Evolutionary conservation across 768 basidiomycete genomes (phyloP), one percentile per base, ranked within the genome.

Genomic region (Phylloporus sp.): DNA sequence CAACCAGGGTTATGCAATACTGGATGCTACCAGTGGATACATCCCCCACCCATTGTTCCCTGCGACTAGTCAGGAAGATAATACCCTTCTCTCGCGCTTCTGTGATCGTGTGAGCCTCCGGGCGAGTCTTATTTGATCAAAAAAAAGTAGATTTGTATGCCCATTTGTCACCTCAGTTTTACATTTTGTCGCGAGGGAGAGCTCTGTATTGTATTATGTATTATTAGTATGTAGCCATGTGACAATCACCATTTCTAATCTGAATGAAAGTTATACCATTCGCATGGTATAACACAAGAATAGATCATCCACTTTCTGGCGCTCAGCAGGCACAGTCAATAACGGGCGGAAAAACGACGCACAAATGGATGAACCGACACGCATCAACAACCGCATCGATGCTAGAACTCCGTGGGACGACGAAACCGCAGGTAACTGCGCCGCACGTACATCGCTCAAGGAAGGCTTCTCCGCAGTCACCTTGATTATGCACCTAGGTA

Each of bases 21-120:
- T 68, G 3, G 61, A 70, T 15, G 40, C 39, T 9, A n/a, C 46
- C 4, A 40, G 42, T 16, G 67, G 67, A 18, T 70, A 62, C 23
- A 24, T 70, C 13, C 53, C 59, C 26, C 53, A 68, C 20, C 51
- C 53, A 10, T 38, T 52, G 10, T 18, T 58, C 13, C 39, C 52
- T 6, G 18, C 3, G n/a, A 23, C 58, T 18, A 24, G 20, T 22
- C 15, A 56, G 12, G 62, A 65, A 24, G 63, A 65, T 5, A 40
- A 47, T 8, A 45, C 54, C 27, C 6, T 2, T 28, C 56, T 50
- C 32, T 20, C 43, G 45, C 54, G 52, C 5, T 52, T 65, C 34
- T 41, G 27, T 10, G 35, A 52, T 5, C 44, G 28, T 40, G 63
- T 63, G 39, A 55, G 51, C 15, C 39, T 41, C 22, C 55, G 56